Evolutionary conservation across 345 rosid species (phyloP).

Genomic region (Dovyalis caffra): DNA sequence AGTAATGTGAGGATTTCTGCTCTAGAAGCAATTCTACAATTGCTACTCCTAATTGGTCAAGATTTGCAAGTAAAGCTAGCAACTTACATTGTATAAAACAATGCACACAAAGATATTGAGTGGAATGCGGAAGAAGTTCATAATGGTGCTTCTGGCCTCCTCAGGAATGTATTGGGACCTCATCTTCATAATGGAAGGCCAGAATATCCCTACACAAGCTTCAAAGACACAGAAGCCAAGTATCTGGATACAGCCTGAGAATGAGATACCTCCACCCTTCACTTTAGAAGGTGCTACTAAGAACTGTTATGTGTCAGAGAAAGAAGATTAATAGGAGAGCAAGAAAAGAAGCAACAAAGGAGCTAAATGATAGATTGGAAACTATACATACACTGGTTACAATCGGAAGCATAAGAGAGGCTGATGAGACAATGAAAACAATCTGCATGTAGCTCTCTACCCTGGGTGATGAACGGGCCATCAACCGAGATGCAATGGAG

Average conservation of each 20-base stretch:
- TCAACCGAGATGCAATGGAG: constrained; percentile 84
- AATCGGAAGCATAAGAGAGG: constrained; percentile 77
- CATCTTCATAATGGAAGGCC: constrained; percentile 99
- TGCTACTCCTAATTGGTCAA: background rate
- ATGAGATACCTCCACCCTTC: constrained; percentile 67
- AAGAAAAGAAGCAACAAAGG: background rate
- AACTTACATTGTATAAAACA: constrained; percentile 81
- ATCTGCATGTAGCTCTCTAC: constrained; percentile 96
- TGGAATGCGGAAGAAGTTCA: constrained; percentile 98
- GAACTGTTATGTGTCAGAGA: constrained; percentile 46
- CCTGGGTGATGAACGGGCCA: constrained; percentile 67
- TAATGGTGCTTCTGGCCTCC: constrained; percentile 98
- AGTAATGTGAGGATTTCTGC: background rate
- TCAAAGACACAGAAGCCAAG: constrained; percentile 93
- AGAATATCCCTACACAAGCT: constrained; percentile 92
- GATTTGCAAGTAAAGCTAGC: background rate
- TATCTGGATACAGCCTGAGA: constrained; percentile 68
- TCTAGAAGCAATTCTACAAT: background rate
- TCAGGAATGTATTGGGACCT: constrained; percentile 97
- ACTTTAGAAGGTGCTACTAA: constrained; percentile 64
- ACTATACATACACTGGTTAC: constrained; percentile 54
- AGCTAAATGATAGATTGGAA: background rate
- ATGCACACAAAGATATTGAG: constrained; percentile 90
- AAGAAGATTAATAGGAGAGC: background rate
- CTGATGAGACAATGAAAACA: constrained; percentile 67